Conservation (phyloP, 345 rosid genomes). For the Citrus cavaleriei region DNA sequence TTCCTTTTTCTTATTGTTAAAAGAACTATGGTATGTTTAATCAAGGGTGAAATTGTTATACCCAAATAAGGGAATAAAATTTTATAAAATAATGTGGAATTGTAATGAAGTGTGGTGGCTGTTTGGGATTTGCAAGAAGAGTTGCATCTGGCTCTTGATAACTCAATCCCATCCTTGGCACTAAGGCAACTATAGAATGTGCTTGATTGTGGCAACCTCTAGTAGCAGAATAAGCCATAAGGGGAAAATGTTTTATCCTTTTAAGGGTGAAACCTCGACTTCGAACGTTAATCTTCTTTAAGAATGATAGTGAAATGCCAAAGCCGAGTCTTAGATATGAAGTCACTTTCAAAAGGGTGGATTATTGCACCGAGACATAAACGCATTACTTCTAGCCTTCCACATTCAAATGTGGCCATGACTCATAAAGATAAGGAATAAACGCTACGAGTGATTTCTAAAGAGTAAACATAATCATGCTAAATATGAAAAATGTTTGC, state of each 20-base stretch:
- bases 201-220: background rate
- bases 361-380: background rate
- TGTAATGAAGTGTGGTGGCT: background rate
- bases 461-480: too few species aligned
- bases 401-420: background rate
- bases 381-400: background rate
- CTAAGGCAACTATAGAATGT: background rate
- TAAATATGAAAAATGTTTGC: too few species aligned
- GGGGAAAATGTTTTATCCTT: background rate
- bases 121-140: background rate
- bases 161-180: background rate
- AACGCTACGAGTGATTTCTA: too few species aligned
- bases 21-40: too few species aligned
- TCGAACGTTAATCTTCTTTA: background rate
- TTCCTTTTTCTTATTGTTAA: too few species aligned
- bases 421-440: background rate
- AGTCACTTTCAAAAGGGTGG: background rate
- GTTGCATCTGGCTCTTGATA: background rate
- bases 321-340: background rate
- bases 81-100: too few species aligned
- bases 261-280: background rate
- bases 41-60: too few species aligned
- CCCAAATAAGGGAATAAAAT: too few species aligned
- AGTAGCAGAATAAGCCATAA: too few species aligned
- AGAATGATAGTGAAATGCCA: background rate